Base-by-base conservation (phyloP, 2,329 filamentous ascomycete species). In the Ploettnerulaceae sp. region DNA sequence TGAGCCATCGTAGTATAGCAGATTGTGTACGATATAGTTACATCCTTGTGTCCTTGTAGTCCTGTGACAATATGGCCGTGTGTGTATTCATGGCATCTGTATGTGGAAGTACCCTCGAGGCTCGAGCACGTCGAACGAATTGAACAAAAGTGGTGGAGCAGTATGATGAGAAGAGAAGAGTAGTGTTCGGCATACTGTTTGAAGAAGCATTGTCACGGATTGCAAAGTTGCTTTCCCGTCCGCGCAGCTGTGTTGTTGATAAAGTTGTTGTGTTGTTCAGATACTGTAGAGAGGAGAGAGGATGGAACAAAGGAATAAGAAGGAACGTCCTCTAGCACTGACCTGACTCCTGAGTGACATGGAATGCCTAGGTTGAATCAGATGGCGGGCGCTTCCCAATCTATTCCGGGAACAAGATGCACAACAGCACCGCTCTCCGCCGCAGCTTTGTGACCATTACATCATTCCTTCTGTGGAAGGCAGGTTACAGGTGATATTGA, bases 231-330 rank as follows among this genome's bases (percentile, higher is more conserved):
- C 36, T 44, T 44, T 32, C 36, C 41, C 21, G 36, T 44, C 32
- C n/a, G n/a, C n/a, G n/a, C n/a, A n/a, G n/a, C n/a, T n/a, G 31
- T 44, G 31, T 44, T 44, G 41, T 35, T 44, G 41, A 43, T 34
- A 34, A 43, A 33, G 40, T 43, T 41, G 18, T 43, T 43, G 40
- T 34, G 28, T 43, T 43, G 20, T 43, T 43, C 20, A 34, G 40
- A 34, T 34, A 29, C n/a, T n/a, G n/a, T n/a, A n/a, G 29, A 34
- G 40, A 43, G 37, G 29, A 40, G 22, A 40, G 24, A 29, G 29
- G 34, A 43, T 15, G 40, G 34, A 34, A 43, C 17, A 25, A n/a
- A n/a, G n/a, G n/a, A n/a, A n/a, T n/a, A n/a, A n/a, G 40, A 43
- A 43, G 29, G 40, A 34, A 34, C 31, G 22, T 26, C 34, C 17